Evolutionary conservation across 495 filamentous ascomycete genomes (phyloP).

Genomic region (Hypoxylon lienhwacheense): DNA sequence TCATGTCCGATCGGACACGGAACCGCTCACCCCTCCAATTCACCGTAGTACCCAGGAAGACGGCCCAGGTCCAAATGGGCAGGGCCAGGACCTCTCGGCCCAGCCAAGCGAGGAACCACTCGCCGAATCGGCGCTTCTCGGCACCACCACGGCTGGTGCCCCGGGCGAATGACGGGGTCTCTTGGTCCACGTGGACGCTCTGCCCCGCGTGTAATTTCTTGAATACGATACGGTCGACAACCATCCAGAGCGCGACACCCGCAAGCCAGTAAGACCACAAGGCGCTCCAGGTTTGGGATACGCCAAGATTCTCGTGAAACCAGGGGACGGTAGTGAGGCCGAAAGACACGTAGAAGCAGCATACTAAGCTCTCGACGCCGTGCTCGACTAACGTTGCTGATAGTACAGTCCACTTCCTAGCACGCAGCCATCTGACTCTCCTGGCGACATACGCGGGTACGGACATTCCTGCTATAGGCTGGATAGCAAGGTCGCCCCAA

Average conservation of each 20-base stretch:
- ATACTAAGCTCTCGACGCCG: slow-evolving; percentile 86
- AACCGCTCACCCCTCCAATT: slow-evolving; percentile 85
- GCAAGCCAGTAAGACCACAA: slow-evolving; percentile 67
- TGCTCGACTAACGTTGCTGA: slow-evolving; percentile 92
- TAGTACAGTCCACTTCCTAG: slow-evolving; percentile 90
- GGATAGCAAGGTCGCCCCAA: slow-evolving; percentile 82
- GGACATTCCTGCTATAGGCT: slow-evolving; percentile 84
- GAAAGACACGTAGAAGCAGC: slow-evolving; percentile 76
- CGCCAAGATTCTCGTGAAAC: slow-evolving; percentile 55
- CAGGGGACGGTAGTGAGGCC: slow-evolving; percentile 73
- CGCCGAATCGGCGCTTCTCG: slow-evolving; percentile 58
- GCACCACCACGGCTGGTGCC: slow-evolving; percentile 45
- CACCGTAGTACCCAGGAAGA: slow-evolving; percentile 80
- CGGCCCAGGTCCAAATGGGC: slow-evolving; percentile 85
- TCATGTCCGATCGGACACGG: slow-evolving; percentile 82
- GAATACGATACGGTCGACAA: slow-evolving; percentile 73
- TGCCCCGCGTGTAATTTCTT: slow-evolving; percentile 68
- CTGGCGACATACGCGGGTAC: slow-evolving; percentile 77
- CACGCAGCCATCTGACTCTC: slow-evolving; percentile 86
- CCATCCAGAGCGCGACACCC: slow-evolving; percentile 69
- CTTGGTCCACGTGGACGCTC: slow-evolving; percentile 68
- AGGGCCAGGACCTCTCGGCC: slow-evolving; percentile 80
- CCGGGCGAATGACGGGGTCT: slow-evolving; percentile 73
- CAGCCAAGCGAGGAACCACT: slow-evolving; percentile 84
- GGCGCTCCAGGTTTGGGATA: slow-evolving; percentile 68